Conservation (phyloP, 1,284 basidiomycete genomes). For the Sporisorium exsertum region DNA sequence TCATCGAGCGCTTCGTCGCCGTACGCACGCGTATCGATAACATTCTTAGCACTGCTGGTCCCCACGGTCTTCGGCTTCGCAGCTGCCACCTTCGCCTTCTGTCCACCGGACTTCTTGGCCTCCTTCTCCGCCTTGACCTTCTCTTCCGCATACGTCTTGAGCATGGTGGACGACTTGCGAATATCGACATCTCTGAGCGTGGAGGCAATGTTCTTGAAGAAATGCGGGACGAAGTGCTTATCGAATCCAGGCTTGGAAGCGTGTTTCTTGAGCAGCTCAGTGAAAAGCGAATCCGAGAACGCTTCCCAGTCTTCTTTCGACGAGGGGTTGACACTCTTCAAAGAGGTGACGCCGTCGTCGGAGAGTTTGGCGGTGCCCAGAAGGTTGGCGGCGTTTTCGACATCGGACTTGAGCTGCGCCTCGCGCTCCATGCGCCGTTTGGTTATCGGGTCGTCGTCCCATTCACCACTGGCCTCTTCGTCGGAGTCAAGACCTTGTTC, state of each 20-base stretch:
- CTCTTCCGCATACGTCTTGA: conserved; percentile 63
- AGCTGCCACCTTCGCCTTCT: conserved; percentile 25
- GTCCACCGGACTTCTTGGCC: conserved; percentile 58
- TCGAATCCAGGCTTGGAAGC: conserved; percentile 60
- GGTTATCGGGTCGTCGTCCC: conserved; percentile 57
- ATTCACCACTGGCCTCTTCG: conserved; percentile 42
- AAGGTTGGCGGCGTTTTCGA: conserved; percentile 65
- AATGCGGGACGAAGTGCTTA: conserved; percentile 62
- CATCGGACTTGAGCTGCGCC: conserved; percentile 63
- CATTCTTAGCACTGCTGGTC: conserved; percentile 63
- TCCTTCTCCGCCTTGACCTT: conserved; percentile 66
- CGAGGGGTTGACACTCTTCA: conserved; percentile 49
- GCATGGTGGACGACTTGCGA: conserved; percentile 55
- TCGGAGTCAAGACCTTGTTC: conserved; percentile 47
- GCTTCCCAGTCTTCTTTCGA: conserved; percentile 66
- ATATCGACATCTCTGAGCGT: conserved; percentile 64
- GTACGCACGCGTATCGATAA: conserved; percentile 63
- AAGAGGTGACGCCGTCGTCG: conserved; percentile 33
- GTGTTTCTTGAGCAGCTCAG: conserved; percentile 56
- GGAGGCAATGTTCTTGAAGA: conserved; percentile 46
- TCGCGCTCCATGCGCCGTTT: conserved; percentile 53
- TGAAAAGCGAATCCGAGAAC: conserved; percentile 50
- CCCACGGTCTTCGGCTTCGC: conserved; percentile 64
- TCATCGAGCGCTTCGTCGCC: conserved; percentile 67
- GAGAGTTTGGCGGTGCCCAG: conserved; percentile 57